A percentile compares a stretch with the other conserved stretches of the same genome.
Conservation (phyloP, 2,329 filamentous ascomycete genomes). For the Fusarium transvaalense region DNA sequence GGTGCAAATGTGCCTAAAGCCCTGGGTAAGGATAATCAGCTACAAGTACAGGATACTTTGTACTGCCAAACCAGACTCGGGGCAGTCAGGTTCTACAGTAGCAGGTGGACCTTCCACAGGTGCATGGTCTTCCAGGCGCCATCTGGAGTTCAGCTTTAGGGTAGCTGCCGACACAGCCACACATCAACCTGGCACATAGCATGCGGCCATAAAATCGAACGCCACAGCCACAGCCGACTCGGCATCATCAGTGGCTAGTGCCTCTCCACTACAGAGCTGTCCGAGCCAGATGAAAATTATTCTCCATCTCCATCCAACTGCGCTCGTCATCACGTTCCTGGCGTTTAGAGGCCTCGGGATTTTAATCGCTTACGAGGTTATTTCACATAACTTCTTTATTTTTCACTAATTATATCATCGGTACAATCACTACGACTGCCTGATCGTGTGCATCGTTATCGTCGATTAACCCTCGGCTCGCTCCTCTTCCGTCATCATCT, state of each 20-base stretch:
- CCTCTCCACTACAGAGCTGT: slow-evolving; percentile 48
- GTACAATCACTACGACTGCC: slow-evolving; percentile 13
- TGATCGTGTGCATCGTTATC: slow-evolving; percentile 34
- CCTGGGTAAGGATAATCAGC: neutral
- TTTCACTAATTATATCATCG: slow-evolving; percentile 20
- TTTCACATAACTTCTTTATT: slow-evolving; percentile 38
- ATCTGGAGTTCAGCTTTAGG: slow-evolving; percentile 21
- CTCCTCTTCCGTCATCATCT: slow-evolving; percentile 45
- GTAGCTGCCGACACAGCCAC: slow-evolving; percentile 18
- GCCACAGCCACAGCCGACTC: slow-evolving; percentile 34
- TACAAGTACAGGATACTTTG: slow-evolving; percentile 37
- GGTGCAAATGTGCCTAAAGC: slow-evolving; percentile 8
- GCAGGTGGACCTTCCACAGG: slow-evolving; percentile 1
- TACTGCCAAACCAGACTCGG: slow-evolving; percentile 12
- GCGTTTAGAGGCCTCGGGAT: slow-evolving; percentile 47
- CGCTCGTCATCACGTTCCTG: slow-evolving; percentile 52
- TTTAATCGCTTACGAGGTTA: slow-evolving; percentile 43
- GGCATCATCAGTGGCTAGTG: slow-evolving; percentile 50
- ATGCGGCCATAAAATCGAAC: slow-evolving; percentile 4
- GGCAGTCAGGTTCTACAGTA: slow-evolving; percentile 1
- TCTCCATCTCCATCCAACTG: slow-evolving; percentile 51
- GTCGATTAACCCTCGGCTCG: slow-evolving; percentile 36
- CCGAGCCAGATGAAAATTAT: slow-evolving; percentile 54
- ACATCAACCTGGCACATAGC: slow-evolving; percentile 14
- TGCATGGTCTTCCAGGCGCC: too few species aligned